Base-by-base conservation (phyloP, 1,284 basidiomycete genomes). In the Kwoniella shivajii region DNA sequence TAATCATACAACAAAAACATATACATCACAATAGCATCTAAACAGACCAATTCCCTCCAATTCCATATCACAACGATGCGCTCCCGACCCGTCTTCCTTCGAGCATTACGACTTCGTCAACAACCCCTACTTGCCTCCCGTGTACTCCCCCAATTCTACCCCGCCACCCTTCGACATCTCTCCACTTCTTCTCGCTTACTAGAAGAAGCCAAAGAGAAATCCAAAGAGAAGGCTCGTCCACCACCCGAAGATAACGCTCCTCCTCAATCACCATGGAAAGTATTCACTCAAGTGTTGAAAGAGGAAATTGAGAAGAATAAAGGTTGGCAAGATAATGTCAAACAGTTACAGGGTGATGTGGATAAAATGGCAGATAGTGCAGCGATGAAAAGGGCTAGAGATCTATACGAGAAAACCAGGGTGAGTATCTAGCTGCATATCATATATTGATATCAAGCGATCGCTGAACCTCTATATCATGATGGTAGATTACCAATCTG, bases 361-460 rank as follows among this genome's bases (percentile, higher is more conserved):
- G 90, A 92, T 80, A 97, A 97, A 80, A 80, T 97, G 50, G 94
- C 96, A 80, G 95, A 99, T 75, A 91, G 88, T 54, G 92, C 95
- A 75, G 89, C 94, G n/a, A 89, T 98, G 91, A 92, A 90, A 81
- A 84, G 83, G 67, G 92, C 92, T 13, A 83, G 85, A 71, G 91
- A 90, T 47, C 87, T 90, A 57, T 98, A 98, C 79, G 95, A 98
- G 80, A 86, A 89, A 60, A 90, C 92, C 11, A 85, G 94, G 79
- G 93, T 97, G 75, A 66, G 85, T 84, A 27, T 39, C 48, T 13
- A 22, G 33, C 10, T 18, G 20, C 29, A 10, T 34, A 30, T 29
- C 16, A 14, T 41, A 27, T 34, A 34, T 34, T 33, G 38, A 20
- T 53, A 24, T 20, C 9, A 22, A 14, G 30, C 30, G 24, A 31